These are phyloP conservation scores for Pseudohyphozyma bogoriensis DNA, from an alignment of 768 basidiomycete species.

Conservation along the genomic window DNA sequence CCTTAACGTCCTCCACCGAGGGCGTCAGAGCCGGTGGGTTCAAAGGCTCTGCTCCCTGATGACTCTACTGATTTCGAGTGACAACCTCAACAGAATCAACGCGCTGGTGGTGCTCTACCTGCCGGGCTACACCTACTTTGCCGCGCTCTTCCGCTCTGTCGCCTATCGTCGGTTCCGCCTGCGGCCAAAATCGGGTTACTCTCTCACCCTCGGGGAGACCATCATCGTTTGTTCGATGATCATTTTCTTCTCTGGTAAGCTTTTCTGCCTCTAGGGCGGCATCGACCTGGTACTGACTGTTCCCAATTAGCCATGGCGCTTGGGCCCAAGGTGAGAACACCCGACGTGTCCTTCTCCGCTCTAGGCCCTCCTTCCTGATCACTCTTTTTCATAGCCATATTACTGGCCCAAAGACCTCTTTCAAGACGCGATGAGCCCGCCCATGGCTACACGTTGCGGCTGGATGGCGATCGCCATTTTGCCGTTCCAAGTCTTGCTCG, in stretches of 20 bases:
- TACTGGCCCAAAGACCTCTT: neutral
- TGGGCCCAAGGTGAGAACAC: neutral
- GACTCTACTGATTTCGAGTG: neutral
- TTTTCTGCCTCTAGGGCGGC: neutral
- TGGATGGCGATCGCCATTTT: neutral
- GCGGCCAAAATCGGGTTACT: too few species aligned
- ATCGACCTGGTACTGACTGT: neutral
- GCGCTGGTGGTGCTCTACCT: neutral
- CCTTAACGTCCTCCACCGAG: neutral
- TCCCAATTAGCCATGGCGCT: neutral
- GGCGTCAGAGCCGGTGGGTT: neutral
- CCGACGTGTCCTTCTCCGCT: neutral
- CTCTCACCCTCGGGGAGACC: neutral
- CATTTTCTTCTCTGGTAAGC: neutral
- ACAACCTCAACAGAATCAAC: neutral
- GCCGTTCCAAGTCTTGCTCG: conserved; percentile 9
- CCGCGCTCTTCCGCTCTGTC: neutral
- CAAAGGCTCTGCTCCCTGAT: neutral
- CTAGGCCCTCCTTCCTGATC: neutral
- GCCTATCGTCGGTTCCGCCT: neutral
- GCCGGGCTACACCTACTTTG: neutral
- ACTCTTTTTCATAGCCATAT: neutral
- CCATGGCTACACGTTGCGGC: neutral
- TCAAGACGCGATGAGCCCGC: neutral
- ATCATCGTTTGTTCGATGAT: neutral